These are phyloP conservation scores for Tetraselmis striata DNA, from an alignment of 139 green algal genomes.

Conservation along the genomic window DNA sequence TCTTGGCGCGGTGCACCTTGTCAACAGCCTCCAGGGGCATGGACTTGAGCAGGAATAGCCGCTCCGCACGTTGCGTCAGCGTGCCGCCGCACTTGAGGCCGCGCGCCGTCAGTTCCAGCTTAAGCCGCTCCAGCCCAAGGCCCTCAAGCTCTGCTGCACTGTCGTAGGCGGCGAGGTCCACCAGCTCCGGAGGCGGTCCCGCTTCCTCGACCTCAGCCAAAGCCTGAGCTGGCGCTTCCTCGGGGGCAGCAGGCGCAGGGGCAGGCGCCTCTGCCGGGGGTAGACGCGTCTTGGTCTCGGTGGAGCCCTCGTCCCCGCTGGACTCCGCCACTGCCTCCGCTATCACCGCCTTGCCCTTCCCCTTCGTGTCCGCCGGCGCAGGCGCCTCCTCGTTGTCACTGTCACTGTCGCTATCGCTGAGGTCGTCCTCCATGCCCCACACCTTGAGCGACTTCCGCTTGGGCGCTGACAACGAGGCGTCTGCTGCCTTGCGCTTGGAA, in stretches of 20 bases:
- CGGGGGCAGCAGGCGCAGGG: background rate
- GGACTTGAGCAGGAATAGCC: conserved; percentile 49
- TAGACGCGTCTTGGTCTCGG: no score
- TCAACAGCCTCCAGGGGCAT: conserved; percentile 30
- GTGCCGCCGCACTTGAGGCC: conserved; percentile 65
- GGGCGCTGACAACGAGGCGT: no score
- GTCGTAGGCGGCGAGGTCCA: conserved; percentile 25
- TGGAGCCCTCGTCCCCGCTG: no score
- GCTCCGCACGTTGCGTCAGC: conserved; percentile 45
- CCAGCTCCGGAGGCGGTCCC: background rate
- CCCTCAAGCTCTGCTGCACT: conserved; percentile 39
- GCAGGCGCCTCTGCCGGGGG: no score
- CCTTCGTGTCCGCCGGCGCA: no score
- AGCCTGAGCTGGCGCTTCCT: background rate
- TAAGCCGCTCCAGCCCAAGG: conserved; percentile 27
- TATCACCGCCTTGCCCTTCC: no score
- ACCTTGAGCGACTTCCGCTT: no score
- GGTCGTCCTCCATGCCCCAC: no score
- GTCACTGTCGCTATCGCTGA: no score
- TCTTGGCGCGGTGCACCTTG: conserved; percentile 31
- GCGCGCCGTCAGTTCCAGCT: conserved; percentile 36
- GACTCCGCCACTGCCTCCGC: no score
- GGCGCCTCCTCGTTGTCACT: no score
- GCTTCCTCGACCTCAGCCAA: background rate
- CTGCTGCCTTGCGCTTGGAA: no score